phyloP scores from a whole-genome alignment of 1,139 yeast species.

The Hansenula lynferdii region DNA sequence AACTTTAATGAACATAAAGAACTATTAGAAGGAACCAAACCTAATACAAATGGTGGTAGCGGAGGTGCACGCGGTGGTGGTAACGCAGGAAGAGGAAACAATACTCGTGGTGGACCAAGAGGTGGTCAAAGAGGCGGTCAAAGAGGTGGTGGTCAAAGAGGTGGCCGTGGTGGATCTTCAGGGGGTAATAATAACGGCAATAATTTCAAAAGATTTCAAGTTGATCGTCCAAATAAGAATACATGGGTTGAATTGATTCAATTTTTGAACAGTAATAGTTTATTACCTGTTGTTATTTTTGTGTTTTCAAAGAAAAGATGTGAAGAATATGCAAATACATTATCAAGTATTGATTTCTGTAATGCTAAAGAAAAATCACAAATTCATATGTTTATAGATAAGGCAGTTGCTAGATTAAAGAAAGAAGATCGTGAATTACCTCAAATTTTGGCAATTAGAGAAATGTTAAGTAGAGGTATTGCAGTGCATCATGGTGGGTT shows the following conservation, averaged over 20 bases:
- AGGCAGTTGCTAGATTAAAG: constrained; percentile 80
- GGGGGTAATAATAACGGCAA: constrained; percentile 28
- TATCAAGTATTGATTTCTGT: constrained; percentile 74
- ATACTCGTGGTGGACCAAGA: constrained; percentile 28
- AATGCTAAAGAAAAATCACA: constrained; percentile 82
- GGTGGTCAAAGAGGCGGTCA: constrained; percentile 22
- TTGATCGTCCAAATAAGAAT: constrained; percentile 62
- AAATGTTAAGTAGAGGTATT: constrained; percentile 82
- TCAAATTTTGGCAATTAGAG: constrained; percentile 78
- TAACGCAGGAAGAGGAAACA: constrained; percentile 26
- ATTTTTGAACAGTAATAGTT: constrained; percentile 54
- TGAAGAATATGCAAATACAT: constrained; percentile 84
- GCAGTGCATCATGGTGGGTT: constrained; percentile 98
- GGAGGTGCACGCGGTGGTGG: constrained; percentile 29
- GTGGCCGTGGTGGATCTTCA: constrained; percentile 30
- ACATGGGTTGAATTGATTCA: constrained; percentile 80
- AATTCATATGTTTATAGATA: constrained; percentile 87
- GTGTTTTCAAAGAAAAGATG: constrained; percentile 92
- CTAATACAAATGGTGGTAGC: constrained; percentile 23
- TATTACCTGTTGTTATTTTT: constrained; percentile 87
- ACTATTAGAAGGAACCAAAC: constrained; percentile 38
- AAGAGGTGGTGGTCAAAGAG: constrained; percentile 10
- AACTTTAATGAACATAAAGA: constrained; percentile 64
- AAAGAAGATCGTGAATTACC: constrained; percentile 93
- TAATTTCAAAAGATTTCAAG: constrained; percentile 27